Evolutionary conservation across 2,329 filamentous ascomycete genomes (phyloP), one percentile per base, ranked within the genome.

Genomic region (Nigrospora osmanthi): DNA sequence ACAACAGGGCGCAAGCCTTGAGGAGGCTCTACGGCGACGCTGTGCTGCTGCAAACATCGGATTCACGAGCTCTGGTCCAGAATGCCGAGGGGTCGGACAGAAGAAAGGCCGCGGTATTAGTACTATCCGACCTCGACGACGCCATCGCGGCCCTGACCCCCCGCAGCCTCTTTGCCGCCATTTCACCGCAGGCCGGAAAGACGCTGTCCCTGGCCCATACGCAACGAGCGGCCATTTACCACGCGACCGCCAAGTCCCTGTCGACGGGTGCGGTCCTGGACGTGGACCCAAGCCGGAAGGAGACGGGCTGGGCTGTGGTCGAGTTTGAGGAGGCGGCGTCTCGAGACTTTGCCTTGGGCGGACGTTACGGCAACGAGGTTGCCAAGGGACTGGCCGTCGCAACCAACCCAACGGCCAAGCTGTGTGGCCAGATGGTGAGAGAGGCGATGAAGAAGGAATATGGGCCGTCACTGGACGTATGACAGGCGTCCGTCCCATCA

Each of bases 401-500:
- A 58, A 76, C 77, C 28, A 86, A 85, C 58, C 81, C 82, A 19
- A 83, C 79, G 14, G 81, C 82, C 3, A 85, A 85, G 65, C 65
- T 85, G 37, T 86, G 82, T 56, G 82, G 81, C 2, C 73, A 82
- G 54, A 85, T 85, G 59, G 81, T 86, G 34, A 73, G 76, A 41
- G 78, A 84, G 62, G 81, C 81, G 40, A 81, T 85, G 79, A 81
- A 73, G 66, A 82, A 79, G 61, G 82, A 85, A 59, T 83, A 81
- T 53, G 77, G 76, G 0, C 66, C 70, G n/a, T 67, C 64, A 11
- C 73, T 71, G 57, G 66, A 66, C 30, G 56, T 55, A 44, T 70
- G 52, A 61, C 47, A 43, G 36, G 28, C 46, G 33, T 17, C n/a
- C 46, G 33, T 17, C n/a, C 23, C n/a, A 36, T 40, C 35, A 33